Evolutionary conservation across 176 grass and related monocot species (phyloP).

Genomic region (Cenchrus purpureus): DNA sequence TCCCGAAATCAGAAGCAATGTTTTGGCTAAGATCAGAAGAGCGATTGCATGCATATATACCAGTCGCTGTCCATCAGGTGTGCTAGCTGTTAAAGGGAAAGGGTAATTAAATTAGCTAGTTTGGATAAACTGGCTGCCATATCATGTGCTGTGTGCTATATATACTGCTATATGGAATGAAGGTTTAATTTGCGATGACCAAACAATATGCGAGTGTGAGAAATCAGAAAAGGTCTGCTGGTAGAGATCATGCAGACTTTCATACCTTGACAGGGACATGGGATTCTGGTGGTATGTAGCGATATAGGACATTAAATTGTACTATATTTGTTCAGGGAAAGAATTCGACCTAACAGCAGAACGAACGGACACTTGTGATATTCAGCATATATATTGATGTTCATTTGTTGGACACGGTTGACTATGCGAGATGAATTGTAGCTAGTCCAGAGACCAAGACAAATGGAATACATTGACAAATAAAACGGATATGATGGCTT

Average conservation of each 20-base stretch:
- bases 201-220: not conserved
- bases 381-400: no score
- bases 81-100: no score
- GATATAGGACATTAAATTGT: not conserved
- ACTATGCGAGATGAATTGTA: not conserved
- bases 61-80: not conserved
- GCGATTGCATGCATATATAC: not conserved
- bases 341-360: not conserved
- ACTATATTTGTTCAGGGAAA: not conserved
- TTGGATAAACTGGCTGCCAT: no score
- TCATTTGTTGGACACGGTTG: no score
- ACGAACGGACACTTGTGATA: no score
- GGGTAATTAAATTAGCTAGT: no score
- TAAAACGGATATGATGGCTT: not conserved
- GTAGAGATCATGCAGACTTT: conserved; percentile 25
- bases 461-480: not conserved
- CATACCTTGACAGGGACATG: conserved; percentile 26
- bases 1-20: conserved; percentile 2
- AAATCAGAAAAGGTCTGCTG: conserved; percentile 18
- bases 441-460: not conserved
- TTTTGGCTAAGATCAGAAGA: conserved; percentile 21
- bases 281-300: not conserved
- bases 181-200: not conserved
- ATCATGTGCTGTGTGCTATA: no score
- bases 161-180: not conserved